Base-by-base conservation (phyloP, 2,329 filamentous ascomycete species). In the Fusarium sp. region DNA sequence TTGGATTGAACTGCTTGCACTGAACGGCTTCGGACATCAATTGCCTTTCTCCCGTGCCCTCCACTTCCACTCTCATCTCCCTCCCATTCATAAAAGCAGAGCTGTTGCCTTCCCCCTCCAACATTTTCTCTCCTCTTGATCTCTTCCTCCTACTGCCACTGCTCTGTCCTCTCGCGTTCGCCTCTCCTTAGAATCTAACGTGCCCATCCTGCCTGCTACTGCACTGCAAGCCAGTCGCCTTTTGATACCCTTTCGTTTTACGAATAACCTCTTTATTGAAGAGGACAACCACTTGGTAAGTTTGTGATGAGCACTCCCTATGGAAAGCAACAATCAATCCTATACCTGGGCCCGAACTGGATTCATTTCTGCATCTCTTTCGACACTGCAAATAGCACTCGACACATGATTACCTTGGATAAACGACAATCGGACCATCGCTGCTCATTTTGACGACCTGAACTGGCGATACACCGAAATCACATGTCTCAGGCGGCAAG, bases 171-270 rank as follows among this genome's bases (percentile, higher is more conserved):
- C 70, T 70, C 74, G 71, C 73, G 69, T 73, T 73, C 70, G 70
- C 72, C 69, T 70, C 68, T 67, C 67, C 59, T 60, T 66, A 60
- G 63, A 65, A 70, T 66, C 61, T 63, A 52, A 71, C 69, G 61
- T 73, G 70, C 59, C 53, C 42, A 64, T 50, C 42, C 62, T 64
- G 56, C 66, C 20, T 45, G 40, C 60, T 66, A 70, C 65, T 76
- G 74, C 70, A 68, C 68, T 76, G 74, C 73, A 67, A 77, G 74
- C 71, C 70, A 78, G 75, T 73, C 67, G 67, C 65, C 61, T 69
- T 71, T 74, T 71, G 68, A 77, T 73, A 69, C 73, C 73, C 67
- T 66, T 64, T 57, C 60, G 55, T 52, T 70, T 66, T 45, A 65
- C 67, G 61, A 70, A 68, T 59, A 60, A 46, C 64, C 64, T 74